These are phyloP conservation scores for Reutealis trisperma DNA, from an alignment of 345 rosid species.

Conservation along the genomic window DNA sequence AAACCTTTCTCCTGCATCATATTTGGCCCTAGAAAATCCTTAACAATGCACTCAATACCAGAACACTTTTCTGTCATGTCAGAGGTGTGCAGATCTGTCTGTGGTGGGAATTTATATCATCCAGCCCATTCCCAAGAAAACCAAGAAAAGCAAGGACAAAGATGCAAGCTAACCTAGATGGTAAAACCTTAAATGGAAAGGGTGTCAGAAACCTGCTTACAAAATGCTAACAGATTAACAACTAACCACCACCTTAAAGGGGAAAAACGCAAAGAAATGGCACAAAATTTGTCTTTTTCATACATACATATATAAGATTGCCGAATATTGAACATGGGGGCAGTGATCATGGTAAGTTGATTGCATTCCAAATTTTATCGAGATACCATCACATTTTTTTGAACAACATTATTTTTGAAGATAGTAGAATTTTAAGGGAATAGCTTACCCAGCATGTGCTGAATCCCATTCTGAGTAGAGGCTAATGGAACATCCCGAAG, in stretches of 20 bases:
- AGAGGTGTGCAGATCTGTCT: neutral
- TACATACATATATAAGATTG: no score
- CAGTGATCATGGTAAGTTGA: neutral
- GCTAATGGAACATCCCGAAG: neutral
- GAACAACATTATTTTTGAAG: neutral
- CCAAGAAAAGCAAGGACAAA: neutral
- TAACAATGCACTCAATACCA: no score
- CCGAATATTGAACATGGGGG: no score
- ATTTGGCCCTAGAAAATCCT: no score
- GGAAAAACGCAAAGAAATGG: no score
- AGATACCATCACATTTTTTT: neutral
- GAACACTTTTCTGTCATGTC: neutral
- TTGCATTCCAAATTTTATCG: neutral
- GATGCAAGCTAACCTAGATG: neutral
- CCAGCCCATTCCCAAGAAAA: neutral
- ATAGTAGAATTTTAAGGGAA: neutral
- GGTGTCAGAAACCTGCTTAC: neutral
- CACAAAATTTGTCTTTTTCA: no score
- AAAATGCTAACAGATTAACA: neutral
- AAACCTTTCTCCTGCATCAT: no score
- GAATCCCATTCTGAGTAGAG: conserved; percentile 17
- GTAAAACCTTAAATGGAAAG: neutral
- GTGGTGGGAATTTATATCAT: neutral
- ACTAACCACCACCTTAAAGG: neutral
- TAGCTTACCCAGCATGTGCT: conserved; percentile 18